Percentiles rank a stretch among this genome's conserved stretches.
Conservation (phyloP, 2,329 filamentous ascomycete genomes). For the Aspergillus quadrilineatus region DNA sequence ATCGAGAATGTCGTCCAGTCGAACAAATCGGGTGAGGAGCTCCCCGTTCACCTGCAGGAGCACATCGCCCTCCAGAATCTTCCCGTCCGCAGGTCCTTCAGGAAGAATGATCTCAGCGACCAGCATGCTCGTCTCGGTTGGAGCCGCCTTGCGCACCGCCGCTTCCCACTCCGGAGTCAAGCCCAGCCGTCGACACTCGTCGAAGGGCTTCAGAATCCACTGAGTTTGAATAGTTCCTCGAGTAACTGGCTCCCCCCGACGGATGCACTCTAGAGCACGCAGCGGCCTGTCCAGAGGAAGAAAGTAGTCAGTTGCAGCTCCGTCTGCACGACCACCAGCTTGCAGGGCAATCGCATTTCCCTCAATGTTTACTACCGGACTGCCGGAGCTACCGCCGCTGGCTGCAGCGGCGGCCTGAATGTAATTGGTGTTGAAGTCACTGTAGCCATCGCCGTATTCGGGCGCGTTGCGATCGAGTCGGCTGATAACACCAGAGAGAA, state of each 20-base stretch:
- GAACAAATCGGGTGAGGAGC: slow-evolving; percentile 88
- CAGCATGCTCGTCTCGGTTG: slow-evolving; percentile 93
- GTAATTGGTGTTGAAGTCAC: slow-evolving; percentile 95
- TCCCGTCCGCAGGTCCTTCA: slow-evolving; percentile 79
- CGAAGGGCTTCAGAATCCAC: slow-evolving; percentile 94
- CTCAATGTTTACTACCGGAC: slow-evolving; percentile 94
- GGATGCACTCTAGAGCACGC: slow-evolving; percentile 82
- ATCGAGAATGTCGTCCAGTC: slow-evolving; percentile 87
- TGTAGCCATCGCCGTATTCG: slow-evolving; percentile 96
- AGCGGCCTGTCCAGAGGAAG: slow-evolving; percentile 87
- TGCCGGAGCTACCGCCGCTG: slow-evolving; percentile 95
- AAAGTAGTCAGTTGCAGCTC: slow-evolving; percentile 97
- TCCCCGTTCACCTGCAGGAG: slow-evolving; percentile 91
- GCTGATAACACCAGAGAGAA: slow-evolving; percentile 95
- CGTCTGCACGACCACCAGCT: slow-evolving; percentile 88
- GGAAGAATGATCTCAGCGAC: slow-evolving; percentile 94
- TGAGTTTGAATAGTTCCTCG: slow-evolving; percentile 97
- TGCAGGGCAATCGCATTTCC: slow-evolving; percentile 89
- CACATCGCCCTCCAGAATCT: slow-evolving; percentile 92
- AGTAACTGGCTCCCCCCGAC: slow-evolving; percentile 70
- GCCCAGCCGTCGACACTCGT: slow-evolving; percentile 89
- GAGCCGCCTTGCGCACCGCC: slow-evolving; percentile 76
- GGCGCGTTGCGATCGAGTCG: slow-evolving; percentile 93
- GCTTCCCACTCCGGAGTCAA: slow-evolving; percentile 84
- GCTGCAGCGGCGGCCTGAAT: slow-evolving; percentile 97